Base-by-base conservation (phyloP, 2,329 filamentous ascomycete species). In the Alternaria arbusti region DNA sequence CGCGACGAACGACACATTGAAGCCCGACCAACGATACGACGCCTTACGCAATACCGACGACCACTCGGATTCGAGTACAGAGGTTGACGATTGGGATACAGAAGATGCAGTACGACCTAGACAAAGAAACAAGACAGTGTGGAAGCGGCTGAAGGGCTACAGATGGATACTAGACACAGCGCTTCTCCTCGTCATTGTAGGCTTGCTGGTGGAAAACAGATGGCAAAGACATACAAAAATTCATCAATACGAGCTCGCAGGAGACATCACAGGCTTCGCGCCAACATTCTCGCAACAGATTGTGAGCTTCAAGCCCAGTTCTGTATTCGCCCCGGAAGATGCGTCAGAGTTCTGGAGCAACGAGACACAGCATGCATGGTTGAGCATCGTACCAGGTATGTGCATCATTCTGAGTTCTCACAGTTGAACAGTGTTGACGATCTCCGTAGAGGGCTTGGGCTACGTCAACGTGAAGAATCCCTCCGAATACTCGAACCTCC, bases 271-370 rank as follows among this genome's bases (percentile, higher is more conserved):
- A 23, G 75, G 75, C 6, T 79, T 78, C 62, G 74, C 74, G 17
- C 76, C 76, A n/a, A 63, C 6, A n/a, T 79, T 79, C 55, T 74
- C 73, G 2, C 75, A 78, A 50, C 73, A 78, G 44, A 73, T 78
- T 45, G 63, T 71, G 9, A 71, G 55, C 11, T 78, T 78, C 61
- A 67, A 63, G 47, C 74, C 74, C 9, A 62, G 74, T 20, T 25
- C 61, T 8, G 40, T 61, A 0, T 78, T 78, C 57, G 72, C 71
- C 20, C 77, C 77, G 1, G 70, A 77, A 26, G 69, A 78, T 26
- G 65, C 74, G 13, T 63, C 65, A 1, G 66, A 70, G n/a, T 78
- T 78, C 25, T 79, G 73, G 73, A 68, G 67, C n/a, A 64, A 64
- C 17, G 68, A 74, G 50, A 76, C 75, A 2, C 72, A 75, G 43